Evolutionary conservation across 495 filamentous ascomycete species (phyloP).

Genomic region (Talaromyces stipitatus): DNA sequence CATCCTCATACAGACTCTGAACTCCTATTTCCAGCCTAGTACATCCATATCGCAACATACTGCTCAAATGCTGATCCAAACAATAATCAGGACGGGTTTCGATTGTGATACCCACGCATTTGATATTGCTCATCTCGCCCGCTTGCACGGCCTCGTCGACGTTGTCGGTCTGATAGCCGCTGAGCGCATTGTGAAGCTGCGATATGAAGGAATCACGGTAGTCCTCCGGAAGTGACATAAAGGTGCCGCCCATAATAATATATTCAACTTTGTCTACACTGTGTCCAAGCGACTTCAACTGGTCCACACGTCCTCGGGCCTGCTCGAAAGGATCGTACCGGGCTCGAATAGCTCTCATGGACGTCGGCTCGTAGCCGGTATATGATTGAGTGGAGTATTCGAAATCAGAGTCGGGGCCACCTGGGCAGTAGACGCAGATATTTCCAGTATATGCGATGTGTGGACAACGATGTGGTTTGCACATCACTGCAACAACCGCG

Average conservation of each 20-base stretch:
- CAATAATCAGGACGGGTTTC: constrained; percentile 97
- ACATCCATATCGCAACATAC: constrained; percentile 95
- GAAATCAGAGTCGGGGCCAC: constrained; percentile 94
- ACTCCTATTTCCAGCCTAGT: constrained; percentile 92
- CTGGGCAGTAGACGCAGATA: constrained; percentile 98
- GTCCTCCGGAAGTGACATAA: constrained; percentile 86
- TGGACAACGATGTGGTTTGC: constrained; percentile 95
- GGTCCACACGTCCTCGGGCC: constrained; percentile 89
- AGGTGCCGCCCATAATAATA: constrained; percentile 99
- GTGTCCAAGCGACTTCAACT: constrained; percentile 89
- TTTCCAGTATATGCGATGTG: constrained; percentile 98
- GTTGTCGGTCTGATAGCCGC: constrained; percentile 81
- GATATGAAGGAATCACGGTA: constrained; percentile 92
- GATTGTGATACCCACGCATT: constrained; percentile 97
- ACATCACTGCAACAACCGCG: constrained; percentile 99
- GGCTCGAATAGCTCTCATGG: constrained; percentile 95
- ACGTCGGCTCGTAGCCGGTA: constrained; percentile 95
- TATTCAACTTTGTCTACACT: constrained; percentile 99
- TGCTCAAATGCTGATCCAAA: constrained; percentile 79
- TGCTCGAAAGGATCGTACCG: constrained; percentile 98
- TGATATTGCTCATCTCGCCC: constrained; percentile 88
- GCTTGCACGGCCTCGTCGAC: constrained; percentile 92
- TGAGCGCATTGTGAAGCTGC: constrained; percentile 91
- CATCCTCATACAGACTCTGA: constrained; percentile 94
- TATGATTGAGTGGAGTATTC: constrained; percentile 99